Evolutionary conservation across 2,329 filamentous ascomycete genomes (phyloP).

Genomic region (Talaromyces sp.): DNA sequence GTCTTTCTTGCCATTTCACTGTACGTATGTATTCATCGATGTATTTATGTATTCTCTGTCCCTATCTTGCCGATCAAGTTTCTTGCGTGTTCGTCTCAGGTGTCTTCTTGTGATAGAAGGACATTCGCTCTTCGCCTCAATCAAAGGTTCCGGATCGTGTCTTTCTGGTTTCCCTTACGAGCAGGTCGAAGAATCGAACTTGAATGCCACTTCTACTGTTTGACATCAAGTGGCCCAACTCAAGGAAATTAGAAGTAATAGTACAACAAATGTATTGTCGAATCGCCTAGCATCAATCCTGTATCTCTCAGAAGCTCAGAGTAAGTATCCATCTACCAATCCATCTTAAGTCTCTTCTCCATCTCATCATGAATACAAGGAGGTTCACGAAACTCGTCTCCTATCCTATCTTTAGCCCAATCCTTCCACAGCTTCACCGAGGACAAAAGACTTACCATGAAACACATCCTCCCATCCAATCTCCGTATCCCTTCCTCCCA

Average conservation of each 20-base stretch:
- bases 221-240: not conserved
- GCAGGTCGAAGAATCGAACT: not conserved
- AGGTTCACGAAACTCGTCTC: slow-evolving; percentile 65
- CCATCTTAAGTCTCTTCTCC: slow-evolving; percentile 86
- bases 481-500: slow-evolving; percentile 67
- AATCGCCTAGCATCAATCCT: not conserved
- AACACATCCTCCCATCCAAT: slow-evolving; percentile 94
- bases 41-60: slow-evolving; percentile 1
- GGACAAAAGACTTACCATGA: slow-evolving; percentile 51
- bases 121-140: not conserved
- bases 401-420: slow-evolving; percentile 29
- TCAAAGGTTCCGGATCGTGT: not conserved
- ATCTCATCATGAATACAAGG: slow-evolving; percentile 86
- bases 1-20: not conserved
- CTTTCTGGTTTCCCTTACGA: not conserved
- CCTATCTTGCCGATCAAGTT: too few relatives aligned
- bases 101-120: not conserved
- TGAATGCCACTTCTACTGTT: not conserved
- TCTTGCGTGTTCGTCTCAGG: not conserved
- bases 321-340: slow-evolving; percentile 27
- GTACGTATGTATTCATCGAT: slow-evolving; percentile 10
- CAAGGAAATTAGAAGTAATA: not conserved
- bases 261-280: slow-evolving; percentile 12
- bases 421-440: not conserved
- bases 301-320: not conserved